Percentiles rank a stretch among this genome's conserved stretches.
Evolutionary conservation across 805 yeast species (phyloP).

Genomic region (Metschnikowia sp.): DNA sequence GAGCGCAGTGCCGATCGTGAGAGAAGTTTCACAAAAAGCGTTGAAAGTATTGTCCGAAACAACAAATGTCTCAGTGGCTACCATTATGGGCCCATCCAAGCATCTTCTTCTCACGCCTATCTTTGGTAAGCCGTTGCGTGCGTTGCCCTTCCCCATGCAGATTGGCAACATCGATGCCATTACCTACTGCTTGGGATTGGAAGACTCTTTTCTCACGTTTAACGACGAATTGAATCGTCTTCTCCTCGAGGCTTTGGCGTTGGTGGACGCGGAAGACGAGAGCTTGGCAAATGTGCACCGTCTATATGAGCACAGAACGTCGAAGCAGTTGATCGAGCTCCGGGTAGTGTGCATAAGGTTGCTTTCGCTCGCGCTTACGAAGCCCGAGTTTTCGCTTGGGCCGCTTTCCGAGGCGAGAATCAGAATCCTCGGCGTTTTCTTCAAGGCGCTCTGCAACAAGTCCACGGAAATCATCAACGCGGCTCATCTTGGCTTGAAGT

Average conservation of each 20-base stretch:
- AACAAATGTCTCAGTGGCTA: conserved; percentile 65
- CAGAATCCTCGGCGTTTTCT: conserved; percentile 86
- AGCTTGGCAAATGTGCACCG: conserved; percentile 85
- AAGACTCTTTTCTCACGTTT: conserved; percentile 76
- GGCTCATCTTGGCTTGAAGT: conserved; percentile 82
- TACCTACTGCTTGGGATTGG: conserved; percentile 82
- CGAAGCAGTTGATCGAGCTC: conserved; percentile 82
- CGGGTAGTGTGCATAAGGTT: conserved; percentile 87
- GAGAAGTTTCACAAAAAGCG: conserved; percentile 76
- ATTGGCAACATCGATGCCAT: conserved; percentile 97
- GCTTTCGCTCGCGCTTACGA: conserved; percentile 77
- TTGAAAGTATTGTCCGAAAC: conserved; percentile 65
- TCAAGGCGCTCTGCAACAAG: conserved; percentile 84
- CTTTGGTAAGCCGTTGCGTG: conserved; percentile 94
- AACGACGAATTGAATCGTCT: conserved; percentile 86
- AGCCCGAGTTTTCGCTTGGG: conserved; percentile 75
- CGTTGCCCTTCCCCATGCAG: conserved; percentile 97
- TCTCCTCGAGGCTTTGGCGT: conserved; percentile 83
- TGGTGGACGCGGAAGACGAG: conserved; percentile 97
- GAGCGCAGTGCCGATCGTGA: conserved; percentile 77
- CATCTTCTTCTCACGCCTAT: conserved; percentile 84
- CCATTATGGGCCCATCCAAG: conserved; percentile 79
- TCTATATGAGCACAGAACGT: conserved; percentile 79
- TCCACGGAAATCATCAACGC: conserved; percentile 89
- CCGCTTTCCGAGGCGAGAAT: conserved; percentile 77